A percentile compares a stretch with the other conserved stretches of the same genome.
phyloP scores from a whole-genome alignment of 2,329 filamentous ascomycete genomes.

The Ceratocystis cacaofunesta region DNA sequence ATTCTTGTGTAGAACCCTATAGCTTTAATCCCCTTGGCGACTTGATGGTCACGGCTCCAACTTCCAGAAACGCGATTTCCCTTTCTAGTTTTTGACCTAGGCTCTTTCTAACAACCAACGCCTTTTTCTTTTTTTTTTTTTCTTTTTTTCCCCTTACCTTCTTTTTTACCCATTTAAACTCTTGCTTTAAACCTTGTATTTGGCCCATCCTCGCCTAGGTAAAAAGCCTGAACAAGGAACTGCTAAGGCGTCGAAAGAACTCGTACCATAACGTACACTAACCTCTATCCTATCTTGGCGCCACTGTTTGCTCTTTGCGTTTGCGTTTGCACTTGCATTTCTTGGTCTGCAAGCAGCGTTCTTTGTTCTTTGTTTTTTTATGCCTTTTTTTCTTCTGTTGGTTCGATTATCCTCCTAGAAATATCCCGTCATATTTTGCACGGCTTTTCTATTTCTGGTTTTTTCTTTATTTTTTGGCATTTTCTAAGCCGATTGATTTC shows the following conservation, averaged over 20 bases:
- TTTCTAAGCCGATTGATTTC: not conserved
- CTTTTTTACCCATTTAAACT: no score
- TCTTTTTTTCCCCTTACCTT: no score
- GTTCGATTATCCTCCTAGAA: not conserved
- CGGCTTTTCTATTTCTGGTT: not conserved
- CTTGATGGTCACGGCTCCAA: no score
- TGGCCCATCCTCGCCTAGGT: no score
- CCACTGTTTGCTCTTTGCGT: not conserved
- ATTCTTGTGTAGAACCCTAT: no score
- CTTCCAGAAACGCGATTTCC: no score
- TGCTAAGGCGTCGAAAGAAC: not conserved
- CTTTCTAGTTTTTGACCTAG: no score
- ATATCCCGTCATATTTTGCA: not conserved
- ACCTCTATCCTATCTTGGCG: not conserved
- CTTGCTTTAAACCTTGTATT: no score
- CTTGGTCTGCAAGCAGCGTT: not conserved
- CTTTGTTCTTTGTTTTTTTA: not conserved
- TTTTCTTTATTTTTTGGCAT: not conserved
- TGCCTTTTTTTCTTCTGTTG: not conserved
- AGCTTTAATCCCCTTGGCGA: no score
- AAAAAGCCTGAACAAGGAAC: not conserved
- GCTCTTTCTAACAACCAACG: no score
- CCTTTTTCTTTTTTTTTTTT: no score
- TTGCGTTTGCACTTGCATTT: not conserved
- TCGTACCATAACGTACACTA: not conserved